phyloP scores from a whole-genome alignment of 352 stramenopile species.

The Phytophthora pistaciae region DNA sequence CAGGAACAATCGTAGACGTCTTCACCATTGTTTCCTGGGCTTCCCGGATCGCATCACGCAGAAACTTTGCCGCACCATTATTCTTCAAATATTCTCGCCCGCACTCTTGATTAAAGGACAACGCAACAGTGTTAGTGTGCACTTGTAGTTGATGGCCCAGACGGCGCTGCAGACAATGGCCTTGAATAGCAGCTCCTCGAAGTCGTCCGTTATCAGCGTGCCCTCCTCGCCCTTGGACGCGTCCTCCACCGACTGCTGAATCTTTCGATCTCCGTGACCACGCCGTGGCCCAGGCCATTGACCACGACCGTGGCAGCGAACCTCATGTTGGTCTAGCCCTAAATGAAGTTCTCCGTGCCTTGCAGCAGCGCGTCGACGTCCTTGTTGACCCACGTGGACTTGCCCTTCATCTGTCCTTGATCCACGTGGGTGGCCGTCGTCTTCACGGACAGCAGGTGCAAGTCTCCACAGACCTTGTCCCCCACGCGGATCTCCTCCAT shows the following conservation, averaged over 20 bases:
- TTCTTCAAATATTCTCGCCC: slow-evolving; percentile 21
- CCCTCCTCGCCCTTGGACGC: slow-evolving; percentile 94
- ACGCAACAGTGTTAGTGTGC: not conserved
- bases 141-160: no score
- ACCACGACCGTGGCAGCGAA: slow-evolving; percentile 99
- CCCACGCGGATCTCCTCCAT: slow-evolving; percentile 96
- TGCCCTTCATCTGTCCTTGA: slow-evolving; percentile 97
- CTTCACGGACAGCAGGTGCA: slow-evolving; percentile 95
- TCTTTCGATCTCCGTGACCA: slow-evolving; percentile 99
- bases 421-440: slow-evolving; percentile 95
- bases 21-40: slow-evolving; percentile 27
- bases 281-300: slow-evolving; percentile 91
- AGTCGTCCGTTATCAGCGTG: slow-evolving; percentile 64
- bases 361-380: slow-evolving; percentile 79
- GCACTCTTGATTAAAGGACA: slow-evolving; percentile 17
- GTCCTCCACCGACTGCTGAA: slow-evolving; percentile 92
- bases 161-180: no score
- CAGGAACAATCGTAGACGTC: slow-evolving; percentile 21
- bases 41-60: slow-evolving; percentile 32
- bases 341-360: slow-evolving; percentile 83
- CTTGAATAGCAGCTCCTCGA: no score
- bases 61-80: slow-evolving; percentile 11
- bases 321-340: slow-evolving; percentile 97
- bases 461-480: slow-evolving; percentile 98
- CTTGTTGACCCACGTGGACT: slow-evolving; percentile 95